phyloP scores from a whole-genome alignment of 2,329 filamentous ascomycete genomes.

The Beauveria scarabaeidicola region DNA sequence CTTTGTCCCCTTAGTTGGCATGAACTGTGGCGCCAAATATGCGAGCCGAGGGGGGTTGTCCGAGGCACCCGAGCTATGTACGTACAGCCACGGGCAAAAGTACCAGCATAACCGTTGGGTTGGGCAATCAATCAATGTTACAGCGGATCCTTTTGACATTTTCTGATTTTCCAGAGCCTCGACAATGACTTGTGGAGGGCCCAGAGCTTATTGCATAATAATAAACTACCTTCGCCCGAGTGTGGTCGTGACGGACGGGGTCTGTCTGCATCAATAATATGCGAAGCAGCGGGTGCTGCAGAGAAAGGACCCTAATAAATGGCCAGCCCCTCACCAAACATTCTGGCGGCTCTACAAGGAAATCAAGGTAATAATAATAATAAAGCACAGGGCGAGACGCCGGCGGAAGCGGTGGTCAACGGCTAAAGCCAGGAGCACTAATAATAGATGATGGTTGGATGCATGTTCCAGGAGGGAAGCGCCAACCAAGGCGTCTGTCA shows the following conservation, averaged over 20 bases:
- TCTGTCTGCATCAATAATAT: constrained; percentile 9
- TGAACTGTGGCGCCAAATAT: too few relatives aligned
- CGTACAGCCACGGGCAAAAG: too few relatives aligned
- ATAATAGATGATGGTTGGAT: background rate
- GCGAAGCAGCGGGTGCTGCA: background rate
- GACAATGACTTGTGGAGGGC: background rate
- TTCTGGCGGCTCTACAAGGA: background rate
- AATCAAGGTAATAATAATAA: background rate
- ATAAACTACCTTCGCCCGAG: background rate
- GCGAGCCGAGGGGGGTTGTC: too few relatives aligned
- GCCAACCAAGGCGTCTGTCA: background rate
- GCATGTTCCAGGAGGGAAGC: background rate
- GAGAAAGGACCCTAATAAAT: background rate
- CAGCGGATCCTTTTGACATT: background rate
- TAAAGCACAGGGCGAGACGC: background rate
- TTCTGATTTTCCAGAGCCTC: background rate
- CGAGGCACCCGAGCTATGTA: too few relatives aligned
- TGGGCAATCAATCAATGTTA: too few relatives aligned
- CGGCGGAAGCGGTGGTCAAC: background rate
- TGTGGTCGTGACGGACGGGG: background rate
- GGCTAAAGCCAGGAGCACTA: background rate
- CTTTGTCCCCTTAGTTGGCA: too few relatives aligned
- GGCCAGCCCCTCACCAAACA: background rate
- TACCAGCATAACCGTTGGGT: too few relatives aligned
- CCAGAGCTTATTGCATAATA: background rate